Evolutionary conservation across 1,284 basidiomycete genomes (phyloP).

Genomic region (Ceratobasidium sp.): DNA sequence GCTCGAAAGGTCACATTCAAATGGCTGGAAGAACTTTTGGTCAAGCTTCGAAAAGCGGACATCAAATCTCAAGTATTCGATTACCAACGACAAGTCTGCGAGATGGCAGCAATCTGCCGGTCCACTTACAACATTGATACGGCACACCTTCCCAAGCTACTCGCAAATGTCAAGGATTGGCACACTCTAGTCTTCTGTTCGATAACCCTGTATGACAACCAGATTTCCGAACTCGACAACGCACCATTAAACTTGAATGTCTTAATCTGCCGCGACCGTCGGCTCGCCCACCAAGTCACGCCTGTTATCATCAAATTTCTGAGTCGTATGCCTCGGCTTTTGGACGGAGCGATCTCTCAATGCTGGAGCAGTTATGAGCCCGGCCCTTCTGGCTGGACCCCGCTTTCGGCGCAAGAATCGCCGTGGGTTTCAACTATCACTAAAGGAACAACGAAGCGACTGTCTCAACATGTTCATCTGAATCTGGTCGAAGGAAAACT

Average conservation of each 20-base stretch:
- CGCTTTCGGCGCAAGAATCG: background rate
- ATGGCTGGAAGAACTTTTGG: background rate
- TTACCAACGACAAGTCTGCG: constrained; percentile 32
- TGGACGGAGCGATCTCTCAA: background rate
- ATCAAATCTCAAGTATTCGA: background rate
- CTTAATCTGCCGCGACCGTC: constrained; percentile 19
- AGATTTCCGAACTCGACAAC: constrained; percentile 8
- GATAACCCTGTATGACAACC: constrained; percentile 36
- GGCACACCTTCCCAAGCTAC: background rate
- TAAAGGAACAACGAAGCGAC: background rate
- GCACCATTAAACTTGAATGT: background rate
- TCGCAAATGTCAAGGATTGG: constrained; percentile 28
- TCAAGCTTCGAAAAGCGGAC: background rate
- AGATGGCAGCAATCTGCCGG: constrained; percentile 44
- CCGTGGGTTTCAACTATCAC: constrained; percentile 32
- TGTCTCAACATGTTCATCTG: constrained; percentile 41
- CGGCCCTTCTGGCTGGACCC: background rate
- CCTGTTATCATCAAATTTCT: background rate
- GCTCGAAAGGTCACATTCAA: background rate
- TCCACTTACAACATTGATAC: constrained; percentile 43
- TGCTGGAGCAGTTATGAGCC: background rate
- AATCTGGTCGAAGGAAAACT: constrained; percentile 39
- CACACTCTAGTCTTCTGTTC: constrained; percentile 39
- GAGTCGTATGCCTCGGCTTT: background rate
- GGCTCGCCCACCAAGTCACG: constrained; percentile 10